These are phyloP conservation scores for Colletotrichum orbiculare DNA, from an alignment of 2,329 filamentous ascomycete genomes.

Conservation along the genomic window DNA sequence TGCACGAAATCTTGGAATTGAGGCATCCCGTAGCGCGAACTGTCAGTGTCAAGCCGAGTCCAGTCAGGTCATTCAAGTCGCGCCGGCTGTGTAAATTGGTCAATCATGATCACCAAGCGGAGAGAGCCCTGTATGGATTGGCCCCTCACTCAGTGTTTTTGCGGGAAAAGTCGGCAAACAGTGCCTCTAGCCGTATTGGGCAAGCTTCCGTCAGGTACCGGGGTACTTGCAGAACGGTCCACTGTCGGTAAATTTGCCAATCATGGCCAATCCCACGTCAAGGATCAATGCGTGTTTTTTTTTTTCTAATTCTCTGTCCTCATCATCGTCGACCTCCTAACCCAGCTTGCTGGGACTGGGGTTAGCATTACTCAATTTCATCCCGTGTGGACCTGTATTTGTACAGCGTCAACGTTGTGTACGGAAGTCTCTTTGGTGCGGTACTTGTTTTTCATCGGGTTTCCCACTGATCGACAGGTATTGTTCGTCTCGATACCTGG, in stretches of 20 bases:
- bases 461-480: no score
- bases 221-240: conserved; percentile 10
- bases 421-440: no score
- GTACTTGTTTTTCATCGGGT: not conserved
- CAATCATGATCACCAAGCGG: not conserved
- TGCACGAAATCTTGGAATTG: no score
- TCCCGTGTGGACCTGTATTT: conserved; percentile 26
- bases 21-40: no score
- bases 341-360: conserved; percentile 28
- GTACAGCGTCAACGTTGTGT: not conserved
- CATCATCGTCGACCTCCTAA: conserved; percentile 15
- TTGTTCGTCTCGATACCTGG: no score
- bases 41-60: no score
- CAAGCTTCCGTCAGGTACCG: not conserved
- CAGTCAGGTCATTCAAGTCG: no score
- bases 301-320: conserved; percentile 1
- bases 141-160: not conserved
- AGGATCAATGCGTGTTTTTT: not conserved
- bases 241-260: conserved; percentile 27
- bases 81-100: no score
- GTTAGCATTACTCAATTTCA: conserved; percentile 29
- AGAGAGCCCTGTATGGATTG: conserved; percentile 3
- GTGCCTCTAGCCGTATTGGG: not conserved
- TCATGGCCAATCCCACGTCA: conserved; percentile 12
- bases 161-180: not conserved